phyloP scores from a whole-genome alignment of 2,329 filamentous ascomycete species.

The Periconia macrospinosa region DNA sequence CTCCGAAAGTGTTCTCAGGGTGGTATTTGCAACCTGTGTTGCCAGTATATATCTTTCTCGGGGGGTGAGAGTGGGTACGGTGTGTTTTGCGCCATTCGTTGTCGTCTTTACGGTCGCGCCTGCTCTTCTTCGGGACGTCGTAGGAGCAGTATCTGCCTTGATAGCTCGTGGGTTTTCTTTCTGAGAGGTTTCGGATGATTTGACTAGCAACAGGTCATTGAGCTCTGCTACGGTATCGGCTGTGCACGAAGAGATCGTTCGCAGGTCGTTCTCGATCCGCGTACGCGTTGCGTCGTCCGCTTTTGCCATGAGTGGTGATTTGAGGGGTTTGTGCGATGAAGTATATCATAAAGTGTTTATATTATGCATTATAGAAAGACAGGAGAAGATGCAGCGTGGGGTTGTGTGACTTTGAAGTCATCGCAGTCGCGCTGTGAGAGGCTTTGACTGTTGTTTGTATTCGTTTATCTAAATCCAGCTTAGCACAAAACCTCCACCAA shows the following conservation, averaged over 20 bases:
- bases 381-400: background rate
- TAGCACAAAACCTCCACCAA: background rate
- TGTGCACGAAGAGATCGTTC: constrained; percentile 53
- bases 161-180: constrained; percentile 39
- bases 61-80: constrained; percentile 45
- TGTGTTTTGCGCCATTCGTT: constrained; percentile 43
- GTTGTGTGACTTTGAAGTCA: background rate
- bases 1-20: constrained; percentile 70
- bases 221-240: constrained; percentile 50
- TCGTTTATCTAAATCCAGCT: background rate
- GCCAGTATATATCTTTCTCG: constrained; percentile 69
- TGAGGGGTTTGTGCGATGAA: constrained; percentile 2
- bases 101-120: constrained; percentile 31
- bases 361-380: constrained; percentile 34
- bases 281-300: constrained; percentile 43
- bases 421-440: background rate
- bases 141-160: constrained; percentile 21
- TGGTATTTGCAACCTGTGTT: constrained; percentile 71
- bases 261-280: constrained; percentile 51
- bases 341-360: constrained; percentile 19
- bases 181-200: constrained; percentile 35
- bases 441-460: background rate
- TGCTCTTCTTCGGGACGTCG: constrained; percentile 28
- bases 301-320: constrained; percentile 26
- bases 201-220: constrained; percentile 47